Evolutionary conservation across 768 basidiomycete species (phyloP).

Genomic region (Kwoniella sp.): DNA sequence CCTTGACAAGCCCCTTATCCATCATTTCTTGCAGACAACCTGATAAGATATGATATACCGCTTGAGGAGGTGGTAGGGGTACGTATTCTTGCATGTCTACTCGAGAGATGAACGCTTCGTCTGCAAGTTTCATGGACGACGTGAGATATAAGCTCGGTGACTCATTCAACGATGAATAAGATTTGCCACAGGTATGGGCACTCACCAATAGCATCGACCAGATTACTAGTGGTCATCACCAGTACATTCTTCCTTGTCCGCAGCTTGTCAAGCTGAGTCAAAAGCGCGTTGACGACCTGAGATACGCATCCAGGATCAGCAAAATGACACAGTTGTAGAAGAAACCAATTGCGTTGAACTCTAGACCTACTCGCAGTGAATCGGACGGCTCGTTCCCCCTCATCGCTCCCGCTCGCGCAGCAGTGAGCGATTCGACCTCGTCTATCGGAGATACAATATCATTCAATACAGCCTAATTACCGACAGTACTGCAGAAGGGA

Average conservation of each 20-base stretch:
- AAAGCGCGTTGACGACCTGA: constrained; percentile 93
- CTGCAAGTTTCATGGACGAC: too few species aligned
- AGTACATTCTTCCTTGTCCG: constrained; percentile 90
- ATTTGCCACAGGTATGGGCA: background rate
- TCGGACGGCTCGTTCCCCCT: constrained; percentile 95
- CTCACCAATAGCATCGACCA: constrained; percentile 88
- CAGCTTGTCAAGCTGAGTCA: constrained; percentile 95
- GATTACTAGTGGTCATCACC: constrained; percentile 94
- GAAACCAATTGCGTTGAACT: too few species aligned
- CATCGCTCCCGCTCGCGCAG: constrained; percentile 91
- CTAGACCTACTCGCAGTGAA: constrained; percentile 78
- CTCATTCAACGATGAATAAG: too few species aligned
- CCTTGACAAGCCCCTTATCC: constrained; percentile 67
- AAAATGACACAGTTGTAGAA: too few species aligned
- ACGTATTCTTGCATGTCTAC: constrained; percentile 96
- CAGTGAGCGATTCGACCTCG: constrained; percentile 94
- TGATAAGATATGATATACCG: constrained; percentile 87
- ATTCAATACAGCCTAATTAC: too few species aligned
- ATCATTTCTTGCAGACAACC: constrained; percentile 81
- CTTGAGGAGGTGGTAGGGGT: constrained; percentile 85
- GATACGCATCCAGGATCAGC: constrained; percentile 5
- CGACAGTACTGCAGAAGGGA: too few species aligned
- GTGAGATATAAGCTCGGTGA: too few species aligned
- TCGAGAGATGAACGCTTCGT: constrained; percentile 92
- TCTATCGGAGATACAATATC: too few species aligned